These are phyloP conservation scores for Jatropha multifida DNA, from an alignment of 441 rosid species.

Conservation along the genomic window DNA sequence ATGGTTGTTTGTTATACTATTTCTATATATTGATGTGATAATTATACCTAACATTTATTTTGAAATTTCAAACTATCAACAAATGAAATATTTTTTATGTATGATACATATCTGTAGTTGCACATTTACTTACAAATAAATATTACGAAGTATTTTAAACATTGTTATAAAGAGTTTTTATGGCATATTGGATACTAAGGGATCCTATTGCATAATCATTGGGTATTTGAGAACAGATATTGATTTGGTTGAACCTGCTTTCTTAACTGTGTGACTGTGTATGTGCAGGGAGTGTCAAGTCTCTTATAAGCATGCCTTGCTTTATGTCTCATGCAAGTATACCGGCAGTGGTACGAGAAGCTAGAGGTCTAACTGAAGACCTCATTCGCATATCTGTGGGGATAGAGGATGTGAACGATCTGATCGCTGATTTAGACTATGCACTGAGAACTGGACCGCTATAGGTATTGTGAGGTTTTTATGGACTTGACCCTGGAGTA, in stretches of 20 bases:
- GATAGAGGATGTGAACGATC: slow-evolving; percentile 84
- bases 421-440: slow-evolving; percentile 72
- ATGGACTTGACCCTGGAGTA: too few species aligned
- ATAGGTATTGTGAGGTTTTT: slow-evolving; percentile 17
- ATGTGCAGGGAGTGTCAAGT: slow-evolving; percentile 79
- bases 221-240: background rate
- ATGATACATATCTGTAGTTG: too few species aligned
- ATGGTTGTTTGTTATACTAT: background rate
- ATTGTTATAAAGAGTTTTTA: background rate
- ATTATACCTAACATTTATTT: background rate
- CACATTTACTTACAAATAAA: background rate
- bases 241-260: background rate
- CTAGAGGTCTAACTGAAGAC: slow-evolving; percentile 93
- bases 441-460: slow-evolving; percentile 66
- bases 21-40: background rate
- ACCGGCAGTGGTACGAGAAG: slow-evolving; percentile 73
- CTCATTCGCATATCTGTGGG: slow-evolving; percentile 89
- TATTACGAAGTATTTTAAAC: background rate
- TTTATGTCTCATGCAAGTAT: slow-evolving; percentile 98
- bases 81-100: background rate
- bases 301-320: slow-evolving; percentile 95
- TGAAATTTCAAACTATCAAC: background rate
- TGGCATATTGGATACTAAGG: background rate
- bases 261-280: slow-evolving; percentile 8
- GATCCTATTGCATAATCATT: background rate